A percentile compares a stretch with the other conserved stretches of the same genome.
Evolutionary conservation across 2,329 filamentous ascomycete genomes (phyloP).

Genomic region (Elsinoe necatrix): DNA sequence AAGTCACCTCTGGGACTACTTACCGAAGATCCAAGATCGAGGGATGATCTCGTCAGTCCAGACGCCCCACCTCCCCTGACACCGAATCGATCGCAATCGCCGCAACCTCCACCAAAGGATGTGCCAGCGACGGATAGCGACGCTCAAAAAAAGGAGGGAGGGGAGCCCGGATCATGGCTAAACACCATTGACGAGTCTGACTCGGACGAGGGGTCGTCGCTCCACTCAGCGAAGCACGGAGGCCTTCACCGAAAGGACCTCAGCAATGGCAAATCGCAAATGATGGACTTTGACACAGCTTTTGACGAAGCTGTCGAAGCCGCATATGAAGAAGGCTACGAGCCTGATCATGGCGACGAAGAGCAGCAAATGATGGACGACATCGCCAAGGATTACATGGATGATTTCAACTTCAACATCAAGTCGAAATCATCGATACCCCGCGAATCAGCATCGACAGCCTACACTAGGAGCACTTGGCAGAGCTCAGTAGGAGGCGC

Average conservation of each 20-base stretch:
- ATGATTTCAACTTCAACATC: constrained; percentile 69
- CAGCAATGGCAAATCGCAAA: constrained; percentile 58
- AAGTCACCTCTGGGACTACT: constrained; percentile 15
- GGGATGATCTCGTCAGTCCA: constrained; percentile 12
- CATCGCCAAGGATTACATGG: constrained; percentile 74
- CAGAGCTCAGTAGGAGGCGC: constrained; percentile 64
- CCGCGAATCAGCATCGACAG: constrained; percentile 74
- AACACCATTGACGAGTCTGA: constrained; percentile 70
- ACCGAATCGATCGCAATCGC: constrained; percentile 51
- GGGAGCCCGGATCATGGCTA: constrained; percentile 28
- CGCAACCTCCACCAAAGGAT: constrained; percentile 21
- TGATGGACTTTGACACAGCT: constrained; percentile 88
- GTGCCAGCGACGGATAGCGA: not conserved
- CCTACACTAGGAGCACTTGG: constrained; percentile 68
- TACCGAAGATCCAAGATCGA: not conserved
- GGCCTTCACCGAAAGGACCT: constrained; percentile 62
- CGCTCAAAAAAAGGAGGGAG: not conserved
- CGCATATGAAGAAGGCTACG: constrained; percentile 85
- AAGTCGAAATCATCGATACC: constrained; percentile 60
- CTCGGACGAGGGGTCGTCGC: constrained; percentile 68
- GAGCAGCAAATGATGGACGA: constrained; percentile 61
- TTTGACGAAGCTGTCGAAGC: constrained; percentile 93
- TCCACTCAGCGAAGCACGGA: constrained; percentile 71
- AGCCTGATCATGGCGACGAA: constrained; percentile 53
- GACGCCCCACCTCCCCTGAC: constrained; percentile 67